These are phyloP conservation scores for Coniochaeta hoffmannii DNA, from an alignment of 2,329 filamentous ascomycete genomes.

Conservation along the genomic window DNA sequence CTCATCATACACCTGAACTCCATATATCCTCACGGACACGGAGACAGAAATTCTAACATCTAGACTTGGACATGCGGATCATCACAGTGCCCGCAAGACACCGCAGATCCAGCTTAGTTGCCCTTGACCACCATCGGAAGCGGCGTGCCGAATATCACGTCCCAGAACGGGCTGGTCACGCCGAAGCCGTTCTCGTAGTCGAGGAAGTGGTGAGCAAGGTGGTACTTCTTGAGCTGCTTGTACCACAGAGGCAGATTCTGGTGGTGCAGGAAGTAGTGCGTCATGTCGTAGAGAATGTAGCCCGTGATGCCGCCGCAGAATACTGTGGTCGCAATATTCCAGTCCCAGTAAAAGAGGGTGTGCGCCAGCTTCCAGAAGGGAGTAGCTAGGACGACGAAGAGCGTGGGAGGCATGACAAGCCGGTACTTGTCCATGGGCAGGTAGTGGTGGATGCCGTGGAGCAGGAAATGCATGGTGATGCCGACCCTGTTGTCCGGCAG, in stretches of 20 bases:
- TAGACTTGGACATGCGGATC: too few relatives aligned
- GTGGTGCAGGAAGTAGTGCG: conserved; percentile 98
- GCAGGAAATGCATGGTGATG: conserved; percentile 81
- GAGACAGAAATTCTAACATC: too few relatives aligned
- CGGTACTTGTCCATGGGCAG: conserved; percentile 98
- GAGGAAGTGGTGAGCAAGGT: conserved; percentile 93
- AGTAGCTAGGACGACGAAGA: conserved; percentile 75
- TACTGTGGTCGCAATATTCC: conserved; percentile 70
- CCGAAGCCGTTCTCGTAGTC: conserved; percentile 98
- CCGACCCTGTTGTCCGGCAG: conserved; percentile 88
- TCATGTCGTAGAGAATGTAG: conserved; percentile 94
- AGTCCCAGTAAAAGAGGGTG: conserved; percentile 72
- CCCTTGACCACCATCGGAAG: conserved; percentile 38
- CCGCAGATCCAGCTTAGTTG: conserved; percentile 15
- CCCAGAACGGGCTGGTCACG: conserved; percentile 95
- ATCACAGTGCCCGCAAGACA: too few relatives aligned
- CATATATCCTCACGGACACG: not conserved
- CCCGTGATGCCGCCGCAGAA: conserved; percentile 91
- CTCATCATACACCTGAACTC: not conserved
- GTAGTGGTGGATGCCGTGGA: conserved; percentile 97
- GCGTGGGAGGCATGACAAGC: conserved; percentile 89
- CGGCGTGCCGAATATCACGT: conserved; percentile 84
- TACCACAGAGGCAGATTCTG: conserved; percentile 86
- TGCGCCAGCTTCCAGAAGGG: conserved; percentile 95
- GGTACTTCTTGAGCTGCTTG: conserved; percentile 91